Evolutionary conservation across 1,284 basidiomycete genomes (phyloP).

Genomic region (Tilletia caries): DNA sequence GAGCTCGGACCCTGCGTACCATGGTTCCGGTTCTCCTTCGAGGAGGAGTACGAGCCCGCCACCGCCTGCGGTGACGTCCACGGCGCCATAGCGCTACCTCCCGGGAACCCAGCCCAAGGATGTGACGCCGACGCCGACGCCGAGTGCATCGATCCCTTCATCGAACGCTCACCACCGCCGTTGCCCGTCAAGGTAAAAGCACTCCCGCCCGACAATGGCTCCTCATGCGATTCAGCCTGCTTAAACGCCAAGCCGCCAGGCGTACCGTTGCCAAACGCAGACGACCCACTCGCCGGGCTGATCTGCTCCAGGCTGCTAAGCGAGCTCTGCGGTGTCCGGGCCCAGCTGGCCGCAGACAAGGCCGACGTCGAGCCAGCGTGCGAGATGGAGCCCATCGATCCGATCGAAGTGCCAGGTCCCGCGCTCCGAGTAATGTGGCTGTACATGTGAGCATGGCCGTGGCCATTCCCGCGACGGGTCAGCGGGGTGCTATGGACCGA

Average conservation of each 20-base stretch:
- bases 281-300: conserved; percentile 3
- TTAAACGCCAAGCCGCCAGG: neutral
- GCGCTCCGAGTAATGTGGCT: neutral
- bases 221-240: neutral
- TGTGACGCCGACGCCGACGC: neutral
- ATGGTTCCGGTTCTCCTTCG: neutral
- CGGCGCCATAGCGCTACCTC: neutral
- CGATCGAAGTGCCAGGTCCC: neutral
- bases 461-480: conserved; percentile 1
- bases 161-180: neutral
- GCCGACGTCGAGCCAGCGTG: conserved; percentile 8
- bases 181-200: too few species aligned
- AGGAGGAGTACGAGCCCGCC: neutral
- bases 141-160: neutral
- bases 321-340: conserved; percentile 7
- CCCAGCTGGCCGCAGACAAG: conserved; percentile 9
- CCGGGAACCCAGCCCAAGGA: neutral
- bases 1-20: neutral
- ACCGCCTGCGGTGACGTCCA: conserved; percentile 9
- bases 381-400: conserved; percentile 7
- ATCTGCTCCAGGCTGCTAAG: conserved; percentile 14
- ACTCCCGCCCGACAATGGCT: neutral
- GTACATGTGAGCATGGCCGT: conserved; percentile 11
- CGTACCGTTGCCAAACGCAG: neutral
- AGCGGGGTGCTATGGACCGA: conserved; percentile 10